Evolutionary conservation across 768 basidiomycete species (phyloP).

Genomic region (Hemileccinum impolitum): DNA sequence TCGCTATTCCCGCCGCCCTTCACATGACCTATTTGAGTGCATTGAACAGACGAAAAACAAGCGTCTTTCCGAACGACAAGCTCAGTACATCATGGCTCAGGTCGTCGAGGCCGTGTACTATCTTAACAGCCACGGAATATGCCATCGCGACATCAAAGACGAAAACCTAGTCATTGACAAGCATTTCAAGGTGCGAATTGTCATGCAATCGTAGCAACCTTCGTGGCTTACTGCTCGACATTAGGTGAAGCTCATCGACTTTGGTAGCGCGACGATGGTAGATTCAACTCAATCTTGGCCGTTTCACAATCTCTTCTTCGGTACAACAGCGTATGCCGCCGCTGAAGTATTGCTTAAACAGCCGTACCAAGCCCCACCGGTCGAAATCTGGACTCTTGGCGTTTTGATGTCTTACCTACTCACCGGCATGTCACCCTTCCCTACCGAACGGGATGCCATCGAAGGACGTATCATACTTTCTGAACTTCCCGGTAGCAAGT

Average conservation of each 20-base stretch:
- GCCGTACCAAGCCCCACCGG: slow-evolving; percentile 88
- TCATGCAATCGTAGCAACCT: background rate
- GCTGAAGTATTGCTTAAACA: slow-evolving; percentile 89
- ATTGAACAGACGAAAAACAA: slow-evolving; percentile 85
- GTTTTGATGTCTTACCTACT: slow-evolving; percentile 93
- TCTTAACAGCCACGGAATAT: slow-evolving; percentile 77
- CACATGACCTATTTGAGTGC: slow-evolving; percentile 93
- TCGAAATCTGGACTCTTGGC: slow-evolving; percentile 95
- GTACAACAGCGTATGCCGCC: slow-evolving; percentile 93
- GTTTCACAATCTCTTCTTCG: slow-evolving; percentile 78
- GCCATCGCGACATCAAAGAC: slow-evolving; percentile 96
- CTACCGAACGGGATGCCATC: slow-evolving; percentile 77
- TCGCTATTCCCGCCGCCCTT: slow-evolving; percentile 64
- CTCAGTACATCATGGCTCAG: slow-evolving; percentile 82
- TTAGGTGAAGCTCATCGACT: slow-evolving; percentile 93
- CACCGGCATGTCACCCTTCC: slow-evolving; percentile 91
- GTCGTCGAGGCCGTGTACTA: slow-evolving; percentile 83
- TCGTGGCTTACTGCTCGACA: slow-evolving; percentile 11
- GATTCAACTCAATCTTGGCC: slow-evolving; percentile 62
- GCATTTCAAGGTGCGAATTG: slow-evolving; percentile 56
- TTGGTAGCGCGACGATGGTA: slow-evolving; percentile 82
- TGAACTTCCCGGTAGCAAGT: slow-evolving; percentile 34
- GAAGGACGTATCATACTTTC: slow-evolving; percentile 58
- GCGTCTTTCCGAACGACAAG: slow-evolving; percentile 72
- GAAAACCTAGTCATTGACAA: slow-evolving; percentile 86